phyloP scores from a whole-genome alignment of 345 rosid genomes.

The Populus nigra region DNA sequence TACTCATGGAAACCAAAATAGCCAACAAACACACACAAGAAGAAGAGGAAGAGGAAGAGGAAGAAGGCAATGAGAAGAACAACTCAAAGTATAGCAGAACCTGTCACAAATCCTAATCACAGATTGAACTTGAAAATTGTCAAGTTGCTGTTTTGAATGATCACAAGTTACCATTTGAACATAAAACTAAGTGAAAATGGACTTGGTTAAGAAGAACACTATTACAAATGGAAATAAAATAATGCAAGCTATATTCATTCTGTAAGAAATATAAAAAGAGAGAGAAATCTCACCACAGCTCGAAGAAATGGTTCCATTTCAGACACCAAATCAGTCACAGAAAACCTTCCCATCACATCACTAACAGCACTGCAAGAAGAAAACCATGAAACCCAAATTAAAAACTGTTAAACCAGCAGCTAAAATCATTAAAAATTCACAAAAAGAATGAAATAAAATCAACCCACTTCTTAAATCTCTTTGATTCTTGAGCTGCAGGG shows the following conservation, averaged over 20 bases:
- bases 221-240: neutral
- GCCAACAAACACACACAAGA: neutral
- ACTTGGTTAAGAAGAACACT: neutral
- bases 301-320: slow-evolving; percentile 50
- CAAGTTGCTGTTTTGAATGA: slow-evolving; percentile 5
- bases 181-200: neutral
- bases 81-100: neutral
- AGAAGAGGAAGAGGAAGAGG: neutral
- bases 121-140: neutral
- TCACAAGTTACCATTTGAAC: neutral
- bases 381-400: neutral
- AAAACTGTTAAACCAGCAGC: neutral
- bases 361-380: slow-evolving; percentile 40
- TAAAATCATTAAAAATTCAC: slow-evolving; percentile 9
- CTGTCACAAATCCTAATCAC: neutral
- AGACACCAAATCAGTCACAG: slow-evolving; percentile 25
- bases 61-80: neutral
- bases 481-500: slow-evolving; percentile 19
- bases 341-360: slow-evolving; percentile 37
- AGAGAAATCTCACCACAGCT: slow-evolving; percentile 36
- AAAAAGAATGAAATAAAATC: neutral
- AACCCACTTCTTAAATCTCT: slow-evolving; percentile 32
- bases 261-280: neutral
- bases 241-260: neutral
- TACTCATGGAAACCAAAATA: neutral